Conservation (phyloP, 306 rosid genomes). For the Medicago ruthenica region DNA sequence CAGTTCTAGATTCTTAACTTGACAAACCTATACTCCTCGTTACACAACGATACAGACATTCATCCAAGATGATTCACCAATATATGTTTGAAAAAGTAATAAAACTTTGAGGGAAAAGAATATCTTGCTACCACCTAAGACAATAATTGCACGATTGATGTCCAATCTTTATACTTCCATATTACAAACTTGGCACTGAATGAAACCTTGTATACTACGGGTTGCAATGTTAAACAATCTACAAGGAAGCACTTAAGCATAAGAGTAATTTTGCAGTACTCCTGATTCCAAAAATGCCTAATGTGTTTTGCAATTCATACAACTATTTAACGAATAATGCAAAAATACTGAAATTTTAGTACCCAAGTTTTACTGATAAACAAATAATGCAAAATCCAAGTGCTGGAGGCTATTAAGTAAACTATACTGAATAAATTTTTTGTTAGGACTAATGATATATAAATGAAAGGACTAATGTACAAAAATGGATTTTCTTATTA, state of each 20-base stretch:
- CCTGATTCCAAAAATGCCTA: constrained; percentile 13
- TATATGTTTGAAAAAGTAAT: constrained; percentile 32
- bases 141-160: constrained; percentile 40
- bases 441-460: too few relatives aligned
- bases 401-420: too few relatives aligned
- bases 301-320: constrained; percentile 14
- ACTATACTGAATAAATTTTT: too few relatives aligned
- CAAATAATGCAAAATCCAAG: too few relatives aligned
- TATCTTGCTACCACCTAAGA: constrained; percentile 25
- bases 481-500: too few relatives aligned
- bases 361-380: too few relatives aligned
- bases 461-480: too few relatives aligned
- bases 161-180: constrained; percentile 32
- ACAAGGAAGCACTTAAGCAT: constrained; percentile 10
- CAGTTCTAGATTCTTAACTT: too few relatives aligned
- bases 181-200: constrained; percentile 24
- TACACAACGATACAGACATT: constrained; percentile 10
- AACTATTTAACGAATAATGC: too few relatives aligned
- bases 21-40: too few relatives aligned
- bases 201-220: constrained; percentile 22
- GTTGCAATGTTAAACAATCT: constrained; percentile 30
- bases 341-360: too few relatives aligned
- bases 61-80: background rate
- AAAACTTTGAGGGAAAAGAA: constrained; percentile 8
- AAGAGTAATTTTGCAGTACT: constrained; percentile 11